Base-by-base conservation (phyloP, 1,139 yeast species). In the Debaryomyces robertsiae region DNA sequence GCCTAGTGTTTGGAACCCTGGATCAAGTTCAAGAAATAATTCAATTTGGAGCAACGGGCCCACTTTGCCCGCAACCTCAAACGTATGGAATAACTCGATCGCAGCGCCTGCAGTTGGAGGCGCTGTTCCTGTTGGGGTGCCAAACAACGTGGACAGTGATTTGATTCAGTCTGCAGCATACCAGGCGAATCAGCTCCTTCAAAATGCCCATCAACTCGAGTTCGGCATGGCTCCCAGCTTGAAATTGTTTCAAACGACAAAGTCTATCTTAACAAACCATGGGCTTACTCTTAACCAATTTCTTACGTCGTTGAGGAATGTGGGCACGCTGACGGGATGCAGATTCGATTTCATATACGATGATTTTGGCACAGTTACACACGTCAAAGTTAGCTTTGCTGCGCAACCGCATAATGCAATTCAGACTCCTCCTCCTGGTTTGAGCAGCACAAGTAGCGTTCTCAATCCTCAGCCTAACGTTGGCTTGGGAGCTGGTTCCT, bases 281-380 rank as follows among this genome's bases (percentile, higher is more conserved):
- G 46, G 39, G 11, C 55, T 77, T 37, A 64, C 73, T 1, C 53
- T 74, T 46, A 70, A 69, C 38, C 77, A 73, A 45, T 77, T 76
- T 46, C 57, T 73, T 31, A 52, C 56, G n/a, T 63, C 68, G 7
- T 63, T 69, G 38, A 60, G 74, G 25, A 54, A 53, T 30, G 49
- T 55, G 11, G 47, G 48, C 10, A 49, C 60, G 3, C 32, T 51
- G 4, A 40, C 53, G 2, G 43, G 49, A 10, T 60, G 61, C 44
- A 60, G 60, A 32, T 77, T 77, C 52, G 79, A 75, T 29, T 57
- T 74, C 36, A 55, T 70, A 27, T 73, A 71, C 50, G 81, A 77
- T 49, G 78, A 75, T 36, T 61, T 63, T 41, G 79, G 79, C 2
- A 66, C 65, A 9, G 76, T 75, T 2, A 69, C 73, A 10, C 76